Percentiles rank a stretch among this genome's conserved stretches.
These are phyloP conservation scores for Cryptococcus sp. DNA, from an alignment of 1,284 basidiomycete genomes.

Conservation along the genomic window DNA sequence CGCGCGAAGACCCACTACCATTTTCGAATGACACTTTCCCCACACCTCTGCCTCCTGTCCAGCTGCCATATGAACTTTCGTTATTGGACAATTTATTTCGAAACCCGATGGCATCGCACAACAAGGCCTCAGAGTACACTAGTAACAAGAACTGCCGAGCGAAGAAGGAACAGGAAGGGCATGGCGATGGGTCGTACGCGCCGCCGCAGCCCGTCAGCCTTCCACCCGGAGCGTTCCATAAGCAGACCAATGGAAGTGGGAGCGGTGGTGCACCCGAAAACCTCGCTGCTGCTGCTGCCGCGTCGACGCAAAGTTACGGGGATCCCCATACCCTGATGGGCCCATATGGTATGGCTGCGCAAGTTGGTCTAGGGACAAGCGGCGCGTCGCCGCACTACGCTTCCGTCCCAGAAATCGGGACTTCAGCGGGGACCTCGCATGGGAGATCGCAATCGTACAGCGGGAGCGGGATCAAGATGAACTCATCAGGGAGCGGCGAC, in stretches of 20 bases:
- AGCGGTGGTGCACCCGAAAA: not conserved
- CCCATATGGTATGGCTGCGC: constrained; percentile 29
- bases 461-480: too few relatives aligned
- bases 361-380: constrained; percentile 12
- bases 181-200: not conserved
- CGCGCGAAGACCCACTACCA: constrained; percentile 46
- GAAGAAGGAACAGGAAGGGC: constrained; percentile 10
- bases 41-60: constrained; percentile 46
- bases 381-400: not conserved
- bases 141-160: constrained; percentile 18
- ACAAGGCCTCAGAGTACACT: constrained; percentile 52
- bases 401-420: too few relatives aligned
- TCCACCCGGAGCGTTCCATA: constrained; percentile 42
- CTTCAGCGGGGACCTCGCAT: not conserved
- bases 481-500: too few relatives aligned
- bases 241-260: not conserved
- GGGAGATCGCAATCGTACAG: not conserved
- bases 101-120: constrained; percentile 53
- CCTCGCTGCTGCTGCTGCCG: not conserved
- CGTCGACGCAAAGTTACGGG: not conserved
- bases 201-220: constrained; percentile 21
- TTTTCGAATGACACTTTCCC: constrained; percentile 40
- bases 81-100: constrained; percentile 54
- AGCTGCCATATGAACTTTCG: constrained; percentile 53
- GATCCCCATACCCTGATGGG: constrained; percentile 14